phyloP scores from a whole-genome alignment of 495 filamentous ascomycete species.

The Aspergillus hancockii region DNA sequence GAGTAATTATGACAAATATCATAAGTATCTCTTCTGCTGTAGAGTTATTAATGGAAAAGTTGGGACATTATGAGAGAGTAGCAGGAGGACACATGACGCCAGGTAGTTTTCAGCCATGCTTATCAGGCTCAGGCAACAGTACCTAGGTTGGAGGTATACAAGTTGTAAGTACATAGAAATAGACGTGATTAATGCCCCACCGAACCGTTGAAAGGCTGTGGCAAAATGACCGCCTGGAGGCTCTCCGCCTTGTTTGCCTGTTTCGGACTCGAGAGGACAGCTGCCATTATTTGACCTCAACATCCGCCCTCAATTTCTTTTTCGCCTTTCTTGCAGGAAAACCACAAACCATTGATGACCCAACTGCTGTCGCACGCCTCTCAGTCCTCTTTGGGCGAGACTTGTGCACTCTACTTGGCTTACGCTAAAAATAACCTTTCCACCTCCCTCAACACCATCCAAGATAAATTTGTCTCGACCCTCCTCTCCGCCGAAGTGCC shows the following conservation, averaged over 20 bases:
- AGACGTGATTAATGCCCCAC: no score
- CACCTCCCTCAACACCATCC: conserved; percentile 44
- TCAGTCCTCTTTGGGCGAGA: conserved; percentile 50
- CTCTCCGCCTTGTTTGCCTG: conserved; percentile 19
- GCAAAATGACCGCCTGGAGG: conserved; percentile 1
- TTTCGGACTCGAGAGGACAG: conserved; percentile 10
- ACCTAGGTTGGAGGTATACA: no score
- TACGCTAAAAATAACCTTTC: conserved; percentile 57
- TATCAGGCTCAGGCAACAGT: no score
- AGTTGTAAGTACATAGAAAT: no score
- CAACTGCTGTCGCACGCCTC: conserved; percentile 45
- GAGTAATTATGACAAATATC: no score
- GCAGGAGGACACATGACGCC: no score
- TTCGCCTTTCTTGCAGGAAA: background rate
- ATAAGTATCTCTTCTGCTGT: no score
- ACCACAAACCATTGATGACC: conserved; percentile 34
- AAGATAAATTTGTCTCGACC: conserved; percentile 37
- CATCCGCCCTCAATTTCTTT: conserved; percentile 9
- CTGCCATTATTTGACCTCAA: conserved; percentile 12
- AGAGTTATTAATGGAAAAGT: no score
- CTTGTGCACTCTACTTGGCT: conserved; percentile 51
- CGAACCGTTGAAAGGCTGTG: background rate
- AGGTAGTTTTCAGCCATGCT: no score
- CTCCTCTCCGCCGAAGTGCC: conserved; percentile 42
- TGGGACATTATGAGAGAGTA: no score